Base-by-base conservation (phyloP, 208 protist species). In the Crithidia expoeki region DNA sequence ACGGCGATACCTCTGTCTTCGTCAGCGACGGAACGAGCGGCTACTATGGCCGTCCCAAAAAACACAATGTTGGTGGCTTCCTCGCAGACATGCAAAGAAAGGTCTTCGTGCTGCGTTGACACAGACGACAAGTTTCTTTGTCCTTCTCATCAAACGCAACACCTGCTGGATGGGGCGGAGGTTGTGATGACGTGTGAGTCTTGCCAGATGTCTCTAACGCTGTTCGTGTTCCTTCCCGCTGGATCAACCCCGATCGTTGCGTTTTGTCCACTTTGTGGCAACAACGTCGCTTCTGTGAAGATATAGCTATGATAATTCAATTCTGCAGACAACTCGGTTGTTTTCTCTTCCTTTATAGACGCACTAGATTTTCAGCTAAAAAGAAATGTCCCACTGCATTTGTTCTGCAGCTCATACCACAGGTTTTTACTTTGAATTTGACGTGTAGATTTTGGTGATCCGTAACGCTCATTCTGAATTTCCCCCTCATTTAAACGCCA, bases 241-340 rank as follows among this genome's bases (percentile, higher is more conserved):
- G 36, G n/a, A 10, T 50, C 60, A 1, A 1, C 25, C 2, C 57
- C 49, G 0, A n/a, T 7, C 2, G 57, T 61, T 12, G 23, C 25
- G 10, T 52, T 47, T 27, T 76, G 72, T 42, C 72, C 72, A 7
- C 12, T 76, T 4, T 76, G 72, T 28, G 72, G 72, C 14, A 16
- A 21, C 30, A 16, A 11, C 0, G 2, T 2, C 51, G 32, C 34
- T 14, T 2, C 4, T 2, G 4, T 34, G 50, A 9, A 21, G 3
- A 30, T 1, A 19, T 47, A 27, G 32, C 23, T 42, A 6, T 42
- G 6, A 12, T 42, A 42, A 6, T 7, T 50, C 17, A n/a, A 6
- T 7, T 23, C 14, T 50, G 44, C 44, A 23, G 44, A n/a, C 19
- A 21, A 21, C 52, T 28, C 50, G 25, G 33, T 42, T 46, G 27